Base-by-base conservation (phyloP, 352 stramenopile species). In the Pythium volutum region DNA sequence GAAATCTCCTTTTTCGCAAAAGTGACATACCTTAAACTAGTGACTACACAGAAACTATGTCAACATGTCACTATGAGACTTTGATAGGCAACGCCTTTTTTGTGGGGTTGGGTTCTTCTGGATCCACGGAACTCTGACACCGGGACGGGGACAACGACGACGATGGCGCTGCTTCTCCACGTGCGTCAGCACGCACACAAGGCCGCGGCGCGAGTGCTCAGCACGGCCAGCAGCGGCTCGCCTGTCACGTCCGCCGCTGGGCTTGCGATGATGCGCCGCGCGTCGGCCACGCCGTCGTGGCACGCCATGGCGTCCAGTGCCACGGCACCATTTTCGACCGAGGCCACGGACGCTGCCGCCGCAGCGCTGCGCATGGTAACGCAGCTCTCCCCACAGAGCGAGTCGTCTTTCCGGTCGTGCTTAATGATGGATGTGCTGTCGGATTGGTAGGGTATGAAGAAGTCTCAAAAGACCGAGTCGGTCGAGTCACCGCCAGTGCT, bases 361-460 rank as follows among this genome's bases (percentile, higher is more conserved):
- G 83, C 83, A 18, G 81, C 79, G 16, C 62, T 92, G 58, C 83
- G 81, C 41, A 89, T 87, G 79, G 83, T 88, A 74, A 49, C n/a
- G n/a, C n/a, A n/a, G 55, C 27, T 12, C n/a, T 26, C 4, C 34
- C 1, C 15, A 8, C 18, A 20, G 9, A 29, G 22, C 18, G 25
- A 39, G 39, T 14, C 34, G 22, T 51, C 45, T 27, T 33, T 31
- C 4, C 43, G 27, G 9, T 50, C 9, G 25, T 50, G 5, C 9
- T 14, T 29, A 25, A 12, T 50, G 43, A 20, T 26, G 20, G 20
- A 31, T 14, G 26, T 18, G 15, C 15, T 23, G 31, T 27, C 27
- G 22, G 10, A 20, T 49, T 7, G 48, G 27, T 50, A 91, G 73
- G 69, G 69, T 49, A 80, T 73, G 67, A 77, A 91, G 62, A 84